Evolutionary conservation across 116 monocot genomes (phyloP).

Genomic region (Dioscorea cayenensis): DNA sequence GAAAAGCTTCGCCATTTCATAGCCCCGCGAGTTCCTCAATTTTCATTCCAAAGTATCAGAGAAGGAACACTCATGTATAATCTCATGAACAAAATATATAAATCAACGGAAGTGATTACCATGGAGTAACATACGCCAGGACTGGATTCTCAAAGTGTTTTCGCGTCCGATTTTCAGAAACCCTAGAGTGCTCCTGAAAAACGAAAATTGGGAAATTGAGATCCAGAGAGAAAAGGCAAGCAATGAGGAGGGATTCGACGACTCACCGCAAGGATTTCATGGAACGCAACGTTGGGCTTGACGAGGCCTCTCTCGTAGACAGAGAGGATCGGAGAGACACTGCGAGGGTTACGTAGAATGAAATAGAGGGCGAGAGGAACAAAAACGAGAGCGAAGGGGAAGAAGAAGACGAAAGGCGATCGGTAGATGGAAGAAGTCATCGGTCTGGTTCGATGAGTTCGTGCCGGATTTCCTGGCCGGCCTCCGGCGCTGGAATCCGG

Average conservation of each 20-base stretch:
- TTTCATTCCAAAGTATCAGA: neutral
- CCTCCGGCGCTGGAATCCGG: neutral
- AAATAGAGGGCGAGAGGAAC: constrained; percentile 12
- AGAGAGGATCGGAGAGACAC: constrained; percentile 14
- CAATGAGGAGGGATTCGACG: neutral
- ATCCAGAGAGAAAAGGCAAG: neutral
- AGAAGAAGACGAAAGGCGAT: neutral
- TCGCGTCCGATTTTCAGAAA: constrained; percentile 34
- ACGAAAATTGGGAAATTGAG: neutral
- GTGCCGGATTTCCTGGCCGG: neutral
- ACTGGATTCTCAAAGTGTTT: constrained; percentile 73
- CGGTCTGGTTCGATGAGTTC: neutral
- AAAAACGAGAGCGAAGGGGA: constrained; percentile 6
- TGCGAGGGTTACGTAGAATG: neutral
- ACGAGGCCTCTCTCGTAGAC: constrained; percentile 62
- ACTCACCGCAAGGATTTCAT: constrained; percentile 71
- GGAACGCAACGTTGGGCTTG: constrained; percentile 35
- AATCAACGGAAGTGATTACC: constrained; percentile 20
- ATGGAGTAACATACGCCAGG: constrained; percentile 91
- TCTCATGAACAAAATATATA: neutral
- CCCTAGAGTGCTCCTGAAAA: constrained; percentile 58
- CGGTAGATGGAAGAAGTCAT: neutral
- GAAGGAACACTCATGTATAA: neutral
- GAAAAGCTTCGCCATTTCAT: constrained; percentile 86
- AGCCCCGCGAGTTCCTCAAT: constrained; percentile 89